Conservation (phyloP, 495 filamentous ascomycete species). For the Darksidea phi region DNA sequence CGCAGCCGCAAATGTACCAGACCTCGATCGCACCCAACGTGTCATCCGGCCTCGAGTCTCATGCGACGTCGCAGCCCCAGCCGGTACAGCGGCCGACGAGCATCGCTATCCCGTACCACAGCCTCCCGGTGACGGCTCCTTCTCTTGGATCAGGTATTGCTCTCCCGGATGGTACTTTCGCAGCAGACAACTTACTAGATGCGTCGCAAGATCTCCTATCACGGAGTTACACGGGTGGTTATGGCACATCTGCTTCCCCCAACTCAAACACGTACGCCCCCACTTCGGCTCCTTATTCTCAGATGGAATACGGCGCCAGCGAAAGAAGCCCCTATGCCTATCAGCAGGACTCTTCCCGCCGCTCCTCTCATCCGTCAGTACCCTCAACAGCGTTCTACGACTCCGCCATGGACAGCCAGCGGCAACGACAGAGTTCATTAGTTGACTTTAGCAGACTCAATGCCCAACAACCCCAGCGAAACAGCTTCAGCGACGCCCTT, state of each 20-base stretch:
- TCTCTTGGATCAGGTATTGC: conserved; percentile 67
- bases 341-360: conserved; percentile 63
- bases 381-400: conserved; percentile 52
- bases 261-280: conserved; percentile 67
- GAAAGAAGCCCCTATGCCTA: conserved; percentile 56
- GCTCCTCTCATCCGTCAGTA: conserved; percentile 90
- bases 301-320: conserved; percentile 61
- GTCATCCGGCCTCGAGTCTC: conserved; percentile 22
- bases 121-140: conserved; percentile 67
- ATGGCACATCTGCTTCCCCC: conserved; percentile 48
- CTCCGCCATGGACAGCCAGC: conserved; percentile 46
- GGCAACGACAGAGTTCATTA: conserved; percentile 54
- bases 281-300: conserved; percentile 65
- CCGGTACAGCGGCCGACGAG: conserved; percentile 59
- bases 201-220: conserved; percentile 69
- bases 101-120: conserved; percentile 72
- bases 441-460: conserved; percentile 64
- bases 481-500: conserved; percentile 76
- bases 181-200: conserved; percentile 67
- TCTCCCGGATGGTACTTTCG: conserved; percentile 65
- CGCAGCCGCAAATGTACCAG: conserved; percentile 56
- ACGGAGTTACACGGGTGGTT: conserved; percentile 38
- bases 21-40: conserved; percentile 59
- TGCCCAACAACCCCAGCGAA: conserved; percentile 59
- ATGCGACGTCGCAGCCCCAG: conserved; percentile 51